Evolutionary conservation across 225 moss, liverwort and hornwort species (phyloP), one percentile per base, ranked within the genome.

Genomic region (Antitrichia curtipendula): DNA sequence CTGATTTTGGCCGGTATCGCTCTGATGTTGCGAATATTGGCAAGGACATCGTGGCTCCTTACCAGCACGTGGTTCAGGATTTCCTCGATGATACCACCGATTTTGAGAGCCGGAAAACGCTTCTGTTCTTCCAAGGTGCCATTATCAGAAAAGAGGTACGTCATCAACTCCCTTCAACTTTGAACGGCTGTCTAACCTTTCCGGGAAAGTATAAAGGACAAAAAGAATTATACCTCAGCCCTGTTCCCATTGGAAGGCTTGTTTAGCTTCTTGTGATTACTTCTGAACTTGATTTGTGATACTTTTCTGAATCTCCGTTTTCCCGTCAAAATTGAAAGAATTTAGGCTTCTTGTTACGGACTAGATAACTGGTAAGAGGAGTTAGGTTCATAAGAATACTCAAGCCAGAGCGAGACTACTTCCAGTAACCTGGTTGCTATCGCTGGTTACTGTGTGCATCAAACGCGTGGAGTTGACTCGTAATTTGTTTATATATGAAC

Each of bases 41-140:
- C 56, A 91, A 91, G 87, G 92, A 92, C 69, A 58, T 92, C n/a
- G 89, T 92, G 63, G 92, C 92, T 34, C 90, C 92, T 23, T 91
- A 92, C 78, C 87, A 84, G 87, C 89, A 92, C 50, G 85, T 90
- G 20, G 89, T 91, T 61, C 60, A 66, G 62, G 45, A 45, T 28
- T 89, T 89, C 66, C 50, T 24, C 63, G 81, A 91, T 53, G 91
- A 92, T 58, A 20, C 32, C 19, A 69, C 45, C n/a, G 25, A 78
- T 66, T 95, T 95, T 72, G 82, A 91, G 50, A 43, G 86, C 25
- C 92, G 95, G 34, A 82, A 60, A 47, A 91, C 88, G 29, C 93
- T 95, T 53, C 88, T 95, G 29, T 95, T 91, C 83, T 95, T 95
- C 78, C 92, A 95, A 87, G 95, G 93, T 53, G 92, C 91, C 56